Percentiles rank a stretch among this genome's conserved stretches.
Conservation (phyloP, 2,329 filamentous ascomycete species). For the Penicillium sp. region DNA sequence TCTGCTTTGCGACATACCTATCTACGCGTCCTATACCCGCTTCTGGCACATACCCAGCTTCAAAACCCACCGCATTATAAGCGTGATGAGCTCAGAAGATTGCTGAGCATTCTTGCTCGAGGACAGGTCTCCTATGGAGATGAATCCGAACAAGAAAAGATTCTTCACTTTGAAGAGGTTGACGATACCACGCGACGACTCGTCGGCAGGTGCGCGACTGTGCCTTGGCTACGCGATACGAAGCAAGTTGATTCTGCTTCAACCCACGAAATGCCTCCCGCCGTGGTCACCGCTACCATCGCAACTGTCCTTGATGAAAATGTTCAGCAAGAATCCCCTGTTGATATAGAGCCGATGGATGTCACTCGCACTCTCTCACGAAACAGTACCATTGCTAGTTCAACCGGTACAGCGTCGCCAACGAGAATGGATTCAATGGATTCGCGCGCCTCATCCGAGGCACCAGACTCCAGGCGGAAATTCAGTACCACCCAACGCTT, state of each 20-base stretch:
- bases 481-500: slow-evolving; percentile 45
- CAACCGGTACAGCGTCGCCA: slow-evolving; percentile 54
- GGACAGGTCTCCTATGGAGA: slow-evolving; percentile 69
- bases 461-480: slow-evolving; percentile 24
- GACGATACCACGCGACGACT: slow-evolving; percentile 55
- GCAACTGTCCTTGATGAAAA: slow-evolving; percentile 23
- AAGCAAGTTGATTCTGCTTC: slow-evolving; percentile 27
- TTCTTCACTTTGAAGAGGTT: slow-evolving; percentile 54
- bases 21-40: slow-evolving; percentile 85
- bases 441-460: slow-evolving; percentile 30
- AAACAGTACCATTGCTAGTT: slow-evolving; percentile 34
- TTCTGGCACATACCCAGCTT: slow-evolving; percentile 90
- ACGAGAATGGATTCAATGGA: slow-evolving; percentile 37
- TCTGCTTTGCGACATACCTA: slow-evolving; percentile 83
- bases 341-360: slow-evolving; percentile 31
- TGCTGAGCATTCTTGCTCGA: slow-evolving; percentile 73
- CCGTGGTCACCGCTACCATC: slow-evolving; percentile 20
- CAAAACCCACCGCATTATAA: slow-evolving; percentile 89
- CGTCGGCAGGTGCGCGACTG: slow-evolving; percentile 50
- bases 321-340: slow-evolving; percentile 19
- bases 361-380: slow-evolving; percentile 44
- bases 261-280: slow-evolving; percentile 15
- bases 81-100: slow-evolving; percentile 76
- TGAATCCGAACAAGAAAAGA: slow-evolving; percentile 49
- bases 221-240: slow-evolving; percentile 49